Conservation (phyloP, 2,329 filamentous ascomycete genomes). For the Ophiostoma novo-ulmi region DNA sequence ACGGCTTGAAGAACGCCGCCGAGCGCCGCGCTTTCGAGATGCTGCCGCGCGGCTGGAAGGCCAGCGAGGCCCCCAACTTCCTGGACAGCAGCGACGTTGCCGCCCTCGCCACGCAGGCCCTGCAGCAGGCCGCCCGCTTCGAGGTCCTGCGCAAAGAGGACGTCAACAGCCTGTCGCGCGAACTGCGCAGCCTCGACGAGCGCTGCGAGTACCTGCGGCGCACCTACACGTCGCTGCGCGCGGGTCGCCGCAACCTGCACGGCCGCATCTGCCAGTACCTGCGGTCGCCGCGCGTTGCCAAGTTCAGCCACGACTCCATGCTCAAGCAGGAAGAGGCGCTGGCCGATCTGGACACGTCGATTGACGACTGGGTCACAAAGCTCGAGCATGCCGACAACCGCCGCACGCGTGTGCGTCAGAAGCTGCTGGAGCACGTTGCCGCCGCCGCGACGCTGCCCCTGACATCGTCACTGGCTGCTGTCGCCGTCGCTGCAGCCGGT, state of each 20-base stretch:
- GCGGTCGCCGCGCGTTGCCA: conserved; percentile 62
- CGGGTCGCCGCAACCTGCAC: conserved; percentile 72
- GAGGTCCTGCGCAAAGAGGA: conserved; percentile 59
- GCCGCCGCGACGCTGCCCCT: conserved; percentile 55
- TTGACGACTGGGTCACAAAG: conserved; percentile 75
- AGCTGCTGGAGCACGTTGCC: conserved; percentile 75
- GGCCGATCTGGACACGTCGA: conserved; percentile 68
- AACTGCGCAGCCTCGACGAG: conserved; percentile 70
- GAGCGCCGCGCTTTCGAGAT: conserved; percentile 56
- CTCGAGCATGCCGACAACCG: conserved; percentile 77
- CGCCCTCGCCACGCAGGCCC: conserved; percentile 54
- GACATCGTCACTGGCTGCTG: conserved; percentile 24
- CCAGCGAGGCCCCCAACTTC: conserved; percentile 47
- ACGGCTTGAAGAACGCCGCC: conserved; percentile 38
- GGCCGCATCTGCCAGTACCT: conserved; percentile 72
- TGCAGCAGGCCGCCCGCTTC: conserved; percentile 58
- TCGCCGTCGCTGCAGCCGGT: conserved; percentile 12
- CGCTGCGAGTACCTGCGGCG: conserved; percentile 72
- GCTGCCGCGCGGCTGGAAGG: conserved; percentile 54
- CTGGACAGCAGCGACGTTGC: conserved; percentile 47
- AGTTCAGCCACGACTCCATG: conserved; percentile 69
- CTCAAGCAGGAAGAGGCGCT: conserved; percentile 76
- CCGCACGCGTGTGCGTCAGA: conserved; percentile 68
- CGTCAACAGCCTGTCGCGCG: conserved; percentile 62
- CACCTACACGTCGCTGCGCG: conserved; percentile 68